These are phyloP conservation scores for Aspergillus pseudoglaucus DNA, from an alignment of 2,329 filamentous ascomycete genomes.

Conservation along the genomic window DNA sequence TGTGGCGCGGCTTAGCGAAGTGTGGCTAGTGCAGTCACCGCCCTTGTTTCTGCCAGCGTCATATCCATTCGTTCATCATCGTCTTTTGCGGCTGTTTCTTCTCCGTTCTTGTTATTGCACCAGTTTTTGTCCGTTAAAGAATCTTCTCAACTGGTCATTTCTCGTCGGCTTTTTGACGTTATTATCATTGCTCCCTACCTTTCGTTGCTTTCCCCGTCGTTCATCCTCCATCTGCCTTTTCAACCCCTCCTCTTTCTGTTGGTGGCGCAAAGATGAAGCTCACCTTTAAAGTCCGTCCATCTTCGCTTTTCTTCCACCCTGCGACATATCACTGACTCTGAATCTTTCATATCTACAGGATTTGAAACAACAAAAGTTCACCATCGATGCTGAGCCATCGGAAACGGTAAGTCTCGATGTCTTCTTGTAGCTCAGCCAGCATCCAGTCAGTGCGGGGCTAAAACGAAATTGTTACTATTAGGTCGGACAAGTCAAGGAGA, in stretches of 20 bases:
- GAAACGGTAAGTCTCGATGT: slow-evolving; percentile 64
- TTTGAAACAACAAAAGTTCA: slow-evolving; percentile 97
- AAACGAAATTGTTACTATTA: slow-evolving; percentile 36
- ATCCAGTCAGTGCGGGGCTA: slow-evolving; percentile 28
- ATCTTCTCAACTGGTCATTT: not conserved
- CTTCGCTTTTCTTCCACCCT: slow-evolving; percentile 15
- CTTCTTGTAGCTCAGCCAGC: slow-evolving; percentile 7
- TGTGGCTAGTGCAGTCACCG: too few relatives aligned
- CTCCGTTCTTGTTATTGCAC: too few relatives aligned
- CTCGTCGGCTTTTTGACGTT: not conserved
- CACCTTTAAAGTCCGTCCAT: slow-evolving; percentile 58
- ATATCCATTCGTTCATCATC: not conserved
- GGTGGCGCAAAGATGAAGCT: slow-evolving; percentile 56
- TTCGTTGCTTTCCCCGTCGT: slow-evolving; percentile 2
- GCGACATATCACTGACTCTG: slow-evolving; percentile 14
- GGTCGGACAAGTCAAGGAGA: slow-evolving; percentile 87
- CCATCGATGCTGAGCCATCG: slow-evolving; percentile 86
- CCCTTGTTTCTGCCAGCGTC: too few relatives aligned
- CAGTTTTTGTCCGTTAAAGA: too few relatives aligned
- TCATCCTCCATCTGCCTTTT: slow-evolving; percentile 11
- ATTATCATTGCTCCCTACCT: not conserved
- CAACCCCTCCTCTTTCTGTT: slow-evolving; percentile 19
- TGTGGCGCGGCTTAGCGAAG: too few relatives aligned
- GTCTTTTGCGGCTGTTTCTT: not conserved
- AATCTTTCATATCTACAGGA: slow-evolving; percentile 53